phyloP scores from a whole-genome alignment of 2,329 filamentous ascomycete genomes.

The Alternaria gaisen region DNA sequence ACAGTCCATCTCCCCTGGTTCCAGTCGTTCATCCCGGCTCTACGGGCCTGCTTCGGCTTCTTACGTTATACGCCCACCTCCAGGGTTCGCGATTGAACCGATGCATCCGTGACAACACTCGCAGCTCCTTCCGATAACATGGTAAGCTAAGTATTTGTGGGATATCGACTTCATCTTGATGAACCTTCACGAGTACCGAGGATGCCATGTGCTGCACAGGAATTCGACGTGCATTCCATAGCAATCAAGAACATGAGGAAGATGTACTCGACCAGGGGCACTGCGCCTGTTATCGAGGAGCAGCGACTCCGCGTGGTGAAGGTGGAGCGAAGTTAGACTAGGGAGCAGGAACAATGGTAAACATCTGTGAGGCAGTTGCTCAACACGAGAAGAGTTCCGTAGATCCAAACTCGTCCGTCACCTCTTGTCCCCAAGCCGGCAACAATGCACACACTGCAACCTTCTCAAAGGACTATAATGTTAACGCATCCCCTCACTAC shows the following conservation, averaged over 20 bases:
- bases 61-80: slow-evolving; percentile 6
- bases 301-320: background rate
- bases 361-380: background rate
- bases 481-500: background rate
- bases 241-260: background rate
- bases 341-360: background rate
- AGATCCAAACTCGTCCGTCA: background rate
- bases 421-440: background rate
- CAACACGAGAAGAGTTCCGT: background rate
- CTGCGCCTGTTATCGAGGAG: background rate
- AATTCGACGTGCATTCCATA: background rate
- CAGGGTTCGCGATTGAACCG: background rate
- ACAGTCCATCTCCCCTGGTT: background rate
- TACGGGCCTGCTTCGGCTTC: slow-evolving; percentile 9
- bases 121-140: background rate
- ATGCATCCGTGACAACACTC: background rate
- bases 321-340: background rate
- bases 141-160: background rate
- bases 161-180: background rate
- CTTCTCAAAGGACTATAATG: background rate
- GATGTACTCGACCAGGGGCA: background rate
- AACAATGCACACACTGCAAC: background rate
- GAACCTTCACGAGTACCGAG: too few species aligned
- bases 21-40: slow-evolving; percentile 3
- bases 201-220: background rate